A percentile compares a stretch with the other conserved stretches of the same genome.
These are phyloP conservation scores for Kodamaea anthophila DNA, from an alignment of 1,139 yeast species.

Conservation along the genomic window DNA sequence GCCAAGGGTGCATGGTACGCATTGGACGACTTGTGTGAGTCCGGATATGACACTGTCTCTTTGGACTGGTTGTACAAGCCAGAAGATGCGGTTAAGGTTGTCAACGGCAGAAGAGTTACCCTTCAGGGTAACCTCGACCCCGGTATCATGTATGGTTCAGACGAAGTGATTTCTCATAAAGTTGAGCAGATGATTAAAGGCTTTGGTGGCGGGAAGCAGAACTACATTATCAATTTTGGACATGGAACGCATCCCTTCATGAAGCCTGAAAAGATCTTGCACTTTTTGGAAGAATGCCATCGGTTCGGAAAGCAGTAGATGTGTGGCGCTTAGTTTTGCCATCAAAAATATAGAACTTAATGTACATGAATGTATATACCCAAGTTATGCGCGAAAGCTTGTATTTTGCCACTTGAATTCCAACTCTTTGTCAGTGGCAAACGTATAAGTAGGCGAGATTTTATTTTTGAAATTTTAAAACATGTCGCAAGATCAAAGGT, in stretches of 20 bases:
- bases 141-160: slow-evolving; percentile 86
- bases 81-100: slow-evolving; percentile 73
- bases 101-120: slow-evolving; percentile 68
- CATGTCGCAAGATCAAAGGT: slow-evolving; percentile 11
- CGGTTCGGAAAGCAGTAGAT: slow-evolving; percentile 52
- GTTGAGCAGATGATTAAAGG: slow-evolving; percentile 85
- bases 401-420: too few species aligned
- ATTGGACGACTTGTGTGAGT: slow-evolving; percentile 70
- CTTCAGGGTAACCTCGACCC: slow-evolving; percentile 96
- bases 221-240: slow-evolving; percentile 90
- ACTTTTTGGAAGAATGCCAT: slow-evolving; percentile 83
- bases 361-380: too few species aligned
- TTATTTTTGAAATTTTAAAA: too few species aligned
- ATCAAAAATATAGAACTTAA: too few species aligned
- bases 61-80: slow-evolving; percentile 92
- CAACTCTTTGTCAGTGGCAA: too few species aligned
- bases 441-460: too few species aligned
- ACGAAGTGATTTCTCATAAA: slow-evolving; percentile 70
- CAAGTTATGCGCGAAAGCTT: too few species aligned
- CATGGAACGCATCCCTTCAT: slow-evolving; percentile 97
- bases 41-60: slow-evolving; percentile 85
- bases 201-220: slow-evolving; percentile 87
- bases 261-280: slow-evolving; percentile 84
- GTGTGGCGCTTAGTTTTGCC: too few species aligned
- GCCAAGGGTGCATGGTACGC: slow-evolving; percentile 99